These are phyloP conservation scores for Yamadazyma kanchanaburiensis DNA, from an alignment of 1,139 yeast genomes.

Conservation along the genomic window DNA sequence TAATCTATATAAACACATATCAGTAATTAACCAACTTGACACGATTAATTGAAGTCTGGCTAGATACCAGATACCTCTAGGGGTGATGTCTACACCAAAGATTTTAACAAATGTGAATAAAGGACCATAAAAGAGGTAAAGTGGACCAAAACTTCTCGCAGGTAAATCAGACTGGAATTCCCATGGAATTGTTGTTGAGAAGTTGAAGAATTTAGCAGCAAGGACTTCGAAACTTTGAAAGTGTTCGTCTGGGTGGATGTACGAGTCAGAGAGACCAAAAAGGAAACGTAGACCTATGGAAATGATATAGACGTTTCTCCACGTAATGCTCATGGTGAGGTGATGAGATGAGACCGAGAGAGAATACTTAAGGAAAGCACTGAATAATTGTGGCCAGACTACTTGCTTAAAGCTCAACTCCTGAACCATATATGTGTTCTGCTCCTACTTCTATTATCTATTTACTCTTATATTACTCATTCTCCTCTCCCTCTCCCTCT, in stretches of 20 bases:
- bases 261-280: conserved; percentile 70
- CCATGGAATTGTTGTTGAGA: conserved; percentile 71
- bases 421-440: no score
- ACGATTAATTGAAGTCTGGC: conserved; percentile 57
- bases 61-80: conserved; percentile 52
- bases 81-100: conserved; percentile 24
- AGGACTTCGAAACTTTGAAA: conserved; percentile 83
- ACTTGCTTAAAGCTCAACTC: no score
- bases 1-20: conserved; percentile 46
- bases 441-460: no score
- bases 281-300: conserved; percentile 50
- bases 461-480: no score
- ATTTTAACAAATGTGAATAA: conserved; percentile 33
- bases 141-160: conserved; percentile 71
- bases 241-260: conserved; percentile 97
- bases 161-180: conserved; percentile 63
- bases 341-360: no score
- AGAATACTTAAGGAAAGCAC: no score
- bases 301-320: conserved; percentile 46
- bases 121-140: conserved; percentile 72
- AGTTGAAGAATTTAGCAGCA: conserved; percentile 46
- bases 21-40: conserved; percentile 57
- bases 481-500: conserved; percentile 22
- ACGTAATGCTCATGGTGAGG: conserved; percentile 20
- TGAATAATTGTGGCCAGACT: no score